phyloP scores from a whole-genome alignment of 108 stramenopile species.

The Nitzschia sp. region DNA sequence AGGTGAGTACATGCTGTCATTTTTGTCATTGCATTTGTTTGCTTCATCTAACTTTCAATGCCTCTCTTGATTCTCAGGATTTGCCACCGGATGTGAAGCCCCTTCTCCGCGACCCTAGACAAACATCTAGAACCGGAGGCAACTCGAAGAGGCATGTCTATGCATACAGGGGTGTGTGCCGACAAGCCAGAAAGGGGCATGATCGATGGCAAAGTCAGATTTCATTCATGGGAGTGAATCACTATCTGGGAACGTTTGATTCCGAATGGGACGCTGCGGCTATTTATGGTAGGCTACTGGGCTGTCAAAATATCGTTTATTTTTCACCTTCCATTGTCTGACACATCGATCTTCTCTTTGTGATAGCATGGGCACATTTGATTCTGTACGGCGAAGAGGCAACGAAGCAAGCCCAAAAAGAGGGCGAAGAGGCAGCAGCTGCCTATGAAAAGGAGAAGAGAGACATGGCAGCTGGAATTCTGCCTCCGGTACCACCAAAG shows the following conservation, averaged over 20 bases:
- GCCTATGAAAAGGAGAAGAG: constrained; percentile 79
- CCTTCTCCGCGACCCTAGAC: constrained; percentile 81
- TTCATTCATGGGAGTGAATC: constrained; percentile 82
- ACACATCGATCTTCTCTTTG: background rate
- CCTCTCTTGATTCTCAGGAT: constrained; percentile 34
- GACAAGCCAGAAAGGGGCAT: constrained; percentile 87
- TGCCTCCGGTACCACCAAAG: constrained; percentile 53
- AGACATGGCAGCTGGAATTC: constrained; percentile 73
- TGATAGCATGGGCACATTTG: constrained; percentile 81
- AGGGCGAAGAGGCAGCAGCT: constrained; percentile 89
- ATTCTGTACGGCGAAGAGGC: constrained; percentile 89
- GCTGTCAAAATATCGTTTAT: too few relatives aligned
- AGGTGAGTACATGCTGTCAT: constrained; percentile 28
- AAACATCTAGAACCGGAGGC: constrained; percentile 82
- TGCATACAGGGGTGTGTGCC: constrained; percentile 87
- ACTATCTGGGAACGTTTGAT: constrained; percentile 90
- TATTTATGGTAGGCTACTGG: constrained; percentile 61
- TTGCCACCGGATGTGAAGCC: constrained; percentile 81
- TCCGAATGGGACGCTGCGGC: constrained; percentile 92
- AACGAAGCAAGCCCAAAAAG: constrained; percentile 77
- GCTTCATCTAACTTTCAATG: background rate
- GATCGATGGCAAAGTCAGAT: constrained; percentile 92
- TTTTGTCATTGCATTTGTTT: background rate
- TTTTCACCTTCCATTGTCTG: too few relatives aligned
- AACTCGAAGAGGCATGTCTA: constrained; percentile 88